These are phyloP conservation scores for Williopsis jadinii DNA, from an alignment of 1,139 yeast species.

Conservation along the genomic window DNA sequence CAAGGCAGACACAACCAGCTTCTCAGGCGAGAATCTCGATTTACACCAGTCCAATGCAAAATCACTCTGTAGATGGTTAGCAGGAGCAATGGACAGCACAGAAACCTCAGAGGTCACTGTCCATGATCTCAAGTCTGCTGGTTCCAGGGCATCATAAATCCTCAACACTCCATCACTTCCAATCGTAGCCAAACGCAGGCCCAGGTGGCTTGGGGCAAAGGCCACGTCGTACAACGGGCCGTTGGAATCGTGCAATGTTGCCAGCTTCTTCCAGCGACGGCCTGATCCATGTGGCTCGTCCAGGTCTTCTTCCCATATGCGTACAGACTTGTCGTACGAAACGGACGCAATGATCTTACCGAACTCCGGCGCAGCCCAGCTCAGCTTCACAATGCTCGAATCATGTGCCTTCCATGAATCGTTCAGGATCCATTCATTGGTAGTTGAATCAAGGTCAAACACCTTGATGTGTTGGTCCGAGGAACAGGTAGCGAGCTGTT, in stretches of 20 bases:
- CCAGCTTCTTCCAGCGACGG: conserved; percentile 70
- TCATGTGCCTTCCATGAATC: conserved; percentile 97
- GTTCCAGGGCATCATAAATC: conserved; percentile 84
- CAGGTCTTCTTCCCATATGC: conserved; percentile 85
- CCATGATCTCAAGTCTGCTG: conserved; percentile 82
- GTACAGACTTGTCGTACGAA: conserved; percentile 83
- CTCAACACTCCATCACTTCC: conserved; percentile 88
- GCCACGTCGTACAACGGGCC: conserved; percentile 88
- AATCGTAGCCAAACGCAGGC: conserved; percentile 77
- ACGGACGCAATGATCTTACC: conserved; percentile 84
- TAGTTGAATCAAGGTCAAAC: conserved; percentile 58
- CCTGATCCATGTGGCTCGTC: conserved; percentile 73
- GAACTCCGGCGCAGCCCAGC: conserved; percentile 94
- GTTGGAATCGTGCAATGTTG: conserved; percentile 73
- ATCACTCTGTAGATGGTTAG: conserved; percentile 77
- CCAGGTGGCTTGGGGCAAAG: conserved; percentile 84
- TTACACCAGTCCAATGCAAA: conserved; percentile 94
- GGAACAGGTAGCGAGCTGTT: conserved; percentile 84
- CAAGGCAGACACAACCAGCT: conserved; percentile 75
- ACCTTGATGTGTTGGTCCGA: conserved; percentile 90
- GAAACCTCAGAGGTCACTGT: conserved; percentile 64
- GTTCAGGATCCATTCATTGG: conserved; percentile 63
- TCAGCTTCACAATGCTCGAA: conserved; percentile 70
- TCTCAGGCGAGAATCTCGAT: conserved; percentile 74
- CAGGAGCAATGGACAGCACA: conserved; percentile 64